Conservation (phyloP, 495 filamentous ascomycete genomes). For the Platismatia glauca region DNA sequence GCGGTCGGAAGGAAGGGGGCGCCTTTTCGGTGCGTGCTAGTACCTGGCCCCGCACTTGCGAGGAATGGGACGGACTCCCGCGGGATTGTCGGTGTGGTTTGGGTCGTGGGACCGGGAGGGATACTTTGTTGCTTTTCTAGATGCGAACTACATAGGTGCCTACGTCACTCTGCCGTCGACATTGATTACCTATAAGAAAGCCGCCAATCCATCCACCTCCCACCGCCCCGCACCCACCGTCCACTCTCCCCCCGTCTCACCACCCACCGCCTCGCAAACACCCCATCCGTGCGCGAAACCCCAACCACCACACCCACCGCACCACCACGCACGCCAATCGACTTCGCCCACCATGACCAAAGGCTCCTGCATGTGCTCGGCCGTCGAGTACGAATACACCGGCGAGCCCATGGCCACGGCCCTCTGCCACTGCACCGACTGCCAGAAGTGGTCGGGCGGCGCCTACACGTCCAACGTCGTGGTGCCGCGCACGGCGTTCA, state of each 20-base stretch:
- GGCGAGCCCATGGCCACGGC: slow-evolving; percentile 31
- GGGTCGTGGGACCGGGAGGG: too few relatives aligned
- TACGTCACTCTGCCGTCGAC: too few relatives aligned
- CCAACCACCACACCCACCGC: too few relatives aligned
- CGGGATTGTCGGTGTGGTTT: too few relatives aligned
- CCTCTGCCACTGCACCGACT: slow-evolving; percentile 43
- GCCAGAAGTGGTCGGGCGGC: slow-evolving; percentile 43
- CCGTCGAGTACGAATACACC: slow-evolving; percentile 29
- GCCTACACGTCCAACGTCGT: slow-evolving; percentile 42
- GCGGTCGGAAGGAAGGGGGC: not conserved
- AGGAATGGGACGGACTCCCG: too few relatives aligned
- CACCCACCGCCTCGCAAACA: too few relatives aligned
- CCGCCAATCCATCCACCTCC: too few relatives aligned
- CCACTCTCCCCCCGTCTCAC: not conserved
- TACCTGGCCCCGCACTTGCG: not conserved
- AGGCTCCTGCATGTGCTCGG: slow-evolving; percentile 38
- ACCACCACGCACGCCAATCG: too few relatives aligned
- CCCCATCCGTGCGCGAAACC: too few relatives aligned
- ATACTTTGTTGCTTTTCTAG: too few relatives aligned
- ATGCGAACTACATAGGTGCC: too few relatives aligned
- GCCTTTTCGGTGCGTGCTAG: not conserved
- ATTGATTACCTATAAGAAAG: too few relatives aligned
- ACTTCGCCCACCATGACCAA: slow-evolving; percentile 20
- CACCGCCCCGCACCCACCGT: not conserved
- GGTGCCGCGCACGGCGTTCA: slow-evolving; percentile 35